A percentile compares a stretch with the other conserved stretches of the same genome.
Conservation (phyloP, 495 filamentous ascomycete species). For the Lepraria neglecta region DNA sequence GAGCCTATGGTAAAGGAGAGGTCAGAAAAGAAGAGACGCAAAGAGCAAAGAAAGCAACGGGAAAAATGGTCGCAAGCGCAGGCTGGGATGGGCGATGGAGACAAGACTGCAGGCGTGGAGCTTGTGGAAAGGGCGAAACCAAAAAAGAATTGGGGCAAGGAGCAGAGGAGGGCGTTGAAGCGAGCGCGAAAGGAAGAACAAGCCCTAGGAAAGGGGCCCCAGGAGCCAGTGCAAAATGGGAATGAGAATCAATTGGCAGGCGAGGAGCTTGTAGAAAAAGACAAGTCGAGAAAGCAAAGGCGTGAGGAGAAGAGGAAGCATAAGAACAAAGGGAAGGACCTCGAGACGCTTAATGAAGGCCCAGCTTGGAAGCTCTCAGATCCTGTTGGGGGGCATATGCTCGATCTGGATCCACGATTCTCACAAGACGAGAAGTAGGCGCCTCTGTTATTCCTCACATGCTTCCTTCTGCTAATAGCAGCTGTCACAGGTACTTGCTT, state of each 20-base stretch:
- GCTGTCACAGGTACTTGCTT: constrained; percentile 55
- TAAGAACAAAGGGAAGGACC: neutral
- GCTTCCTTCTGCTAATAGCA: constrained; percentile 29
- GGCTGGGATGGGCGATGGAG: neutral
- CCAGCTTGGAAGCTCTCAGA: constrained; percentile 52
- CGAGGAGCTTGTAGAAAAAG: neutral
- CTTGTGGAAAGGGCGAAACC: too few relatives aligned
- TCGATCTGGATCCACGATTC: constrained; percentile 71
- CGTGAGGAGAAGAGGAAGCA: neutral
- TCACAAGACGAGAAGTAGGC: constrained; percentile 74
- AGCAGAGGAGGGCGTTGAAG: too few relatives aligned
- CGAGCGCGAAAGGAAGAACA: neutral
- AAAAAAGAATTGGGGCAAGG: too few relatives aligned
- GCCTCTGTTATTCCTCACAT: constrained; percentile 4
- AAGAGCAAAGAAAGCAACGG: neutral
- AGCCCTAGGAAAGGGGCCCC: neutral
- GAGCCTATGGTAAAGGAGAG: neutral
- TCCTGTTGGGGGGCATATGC: constrained; percentile 60
- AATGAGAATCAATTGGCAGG: constrained; percentile 1
- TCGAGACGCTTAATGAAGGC: neutral
- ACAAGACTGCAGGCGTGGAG: neutral
- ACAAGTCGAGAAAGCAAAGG: neutral
- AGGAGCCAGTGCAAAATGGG: neutral
- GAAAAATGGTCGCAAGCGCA: neutral
- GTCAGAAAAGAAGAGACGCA: constrained; percentile 1